These are phyloP conservation scores for Solanum dulcamara DNA, from an alignment of 257 asterid genomes.

Conservation along the genomic window DNA sequence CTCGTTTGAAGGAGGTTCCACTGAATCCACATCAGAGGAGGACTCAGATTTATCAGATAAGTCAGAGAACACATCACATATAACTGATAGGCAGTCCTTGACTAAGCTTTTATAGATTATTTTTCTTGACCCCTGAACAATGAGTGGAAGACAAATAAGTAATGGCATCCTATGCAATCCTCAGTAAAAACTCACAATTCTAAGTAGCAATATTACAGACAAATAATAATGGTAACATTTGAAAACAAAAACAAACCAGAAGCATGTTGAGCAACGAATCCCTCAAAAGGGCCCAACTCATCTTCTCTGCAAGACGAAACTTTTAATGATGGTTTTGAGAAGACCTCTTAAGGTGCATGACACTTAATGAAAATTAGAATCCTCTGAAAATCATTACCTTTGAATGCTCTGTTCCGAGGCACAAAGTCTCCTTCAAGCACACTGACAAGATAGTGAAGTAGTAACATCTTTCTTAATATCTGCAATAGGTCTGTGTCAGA, in stretches of 20 bases:
- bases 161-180: background rate
- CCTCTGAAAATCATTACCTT: conserved; percentile 26
- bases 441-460: conserved; percentile 70
- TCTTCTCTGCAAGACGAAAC: conserved; percentile 42
- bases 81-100: conserved; percentile 44
- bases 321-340: background rate
- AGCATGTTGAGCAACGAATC: conserved; percentile 63
- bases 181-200: background rate
- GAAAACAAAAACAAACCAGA: conserved; percentile 38
- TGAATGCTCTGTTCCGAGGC: conserved; percentile 49
- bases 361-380: background rate
- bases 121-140: conserved; percentile 82
- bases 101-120: conserved; percentile 47
- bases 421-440: conserved; percentile 62
- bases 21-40: conserved; percentile 21
- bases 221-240: background rate
- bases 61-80: conserved; percentile 25
- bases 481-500: conserved; percentile 22
- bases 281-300: conserved; percentile 60
- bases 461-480: conserved; percentile 61
- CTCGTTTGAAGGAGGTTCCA: conserved; percentile 16
- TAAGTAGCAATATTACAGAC: background rate
- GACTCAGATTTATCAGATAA: conserved; percentile 1
- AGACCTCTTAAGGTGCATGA: background rate
- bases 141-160: conserved; percentile 1